Percentiles rank a stretch among this genome's conserved stretches.
Evolutionary conservation across 371 early-diverging fungal species (phyloP).

Genomic region (Smittium culicis): DNA sequence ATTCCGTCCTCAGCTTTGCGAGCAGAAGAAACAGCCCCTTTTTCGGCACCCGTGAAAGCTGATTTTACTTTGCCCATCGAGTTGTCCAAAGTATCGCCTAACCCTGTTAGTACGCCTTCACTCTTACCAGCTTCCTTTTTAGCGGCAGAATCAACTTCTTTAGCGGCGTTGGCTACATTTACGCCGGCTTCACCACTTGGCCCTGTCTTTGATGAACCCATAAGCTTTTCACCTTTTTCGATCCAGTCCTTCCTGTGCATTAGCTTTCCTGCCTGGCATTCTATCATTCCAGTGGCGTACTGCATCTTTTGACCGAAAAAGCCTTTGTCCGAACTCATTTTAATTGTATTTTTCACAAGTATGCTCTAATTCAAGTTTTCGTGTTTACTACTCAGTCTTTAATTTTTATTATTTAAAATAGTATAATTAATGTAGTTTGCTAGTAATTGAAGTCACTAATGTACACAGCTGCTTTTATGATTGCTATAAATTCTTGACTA

Average conservation of each 20-base stretch:
- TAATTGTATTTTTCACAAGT: too few relatives aligned
- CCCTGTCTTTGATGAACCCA: neutral
- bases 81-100: neutral
- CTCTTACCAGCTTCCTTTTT: neutral
- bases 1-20: neutral
- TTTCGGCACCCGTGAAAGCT: neutral
- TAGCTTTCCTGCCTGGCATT: neutral
- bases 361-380: too few relatives aligned
- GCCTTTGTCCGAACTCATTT: too few relatives aligned
- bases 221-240: conserved; percentile 2
- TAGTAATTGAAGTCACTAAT: too few relatives aligned
- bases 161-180: neutral
- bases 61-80: neutral
- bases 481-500: too few relatives aligned
- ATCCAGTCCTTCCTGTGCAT: neutral
- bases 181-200: neutral
- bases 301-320: too few relatives aligned
- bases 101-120: neutral
- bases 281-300: conserved; percentile 5
- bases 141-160: neutral
- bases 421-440: too few relatives aligned
- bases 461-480: too few relatives aligned
- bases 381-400: too few relatives aligned
- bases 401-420: too few relatives aligned
- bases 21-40: neutral